phyloP scores from a whole-genome alignment of 2,329 filamentous ascomycete species.

The Shiraia sp. region DNA sequence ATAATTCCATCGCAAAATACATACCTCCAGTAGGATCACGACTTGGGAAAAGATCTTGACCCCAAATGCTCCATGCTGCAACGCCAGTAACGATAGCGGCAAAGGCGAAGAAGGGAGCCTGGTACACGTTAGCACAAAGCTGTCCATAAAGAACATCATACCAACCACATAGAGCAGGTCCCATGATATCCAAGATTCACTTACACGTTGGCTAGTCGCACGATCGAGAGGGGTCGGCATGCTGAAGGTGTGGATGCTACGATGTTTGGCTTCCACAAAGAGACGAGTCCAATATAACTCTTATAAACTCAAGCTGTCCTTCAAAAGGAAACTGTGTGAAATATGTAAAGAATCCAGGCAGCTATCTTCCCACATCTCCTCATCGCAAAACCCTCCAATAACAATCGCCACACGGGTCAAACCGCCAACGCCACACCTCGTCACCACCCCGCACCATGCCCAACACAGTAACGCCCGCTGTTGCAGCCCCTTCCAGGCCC shows the following conservation, averaged over 20 bases:
- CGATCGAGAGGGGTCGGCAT: conserved; percentile 57
- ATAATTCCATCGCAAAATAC: conserved; percentile 5
- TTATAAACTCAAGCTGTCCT: background rate
- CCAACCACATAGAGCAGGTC: conserved; percentile 27
- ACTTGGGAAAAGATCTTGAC: conserved; percentile 78
- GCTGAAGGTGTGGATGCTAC: conserved; percentile 9
- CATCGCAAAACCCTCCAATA: background rate
- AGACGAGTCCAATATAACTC: background rate
- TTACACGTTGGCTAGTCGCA: conserved; percentile 51
- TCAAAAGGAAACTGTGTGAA: background rate
- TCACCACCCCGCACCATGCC: conserved; percentile 23
- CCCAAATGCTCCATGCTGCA: conserved; percentile 83
- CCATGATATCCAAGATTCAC: conserved; percentile 23
- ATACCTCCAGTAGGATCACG: conserved; percentile 79
- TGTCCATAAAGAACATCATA: conserved; percentile 4
- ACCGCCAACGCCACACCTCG: conserved; percentile 35
- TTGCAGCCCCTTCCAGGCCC: conserved; percentile 28
- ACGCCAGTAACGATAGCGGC: conserved; percentile 80
- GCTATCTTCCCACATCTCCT: conserved; percentile 10
- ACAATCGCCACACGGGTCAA: conserved; percentile 8
- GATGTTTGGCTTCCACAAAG: background rate
- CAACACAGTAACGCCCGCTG: conserved; percentile 15
- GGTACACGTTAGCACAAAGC: conserved; percentile 2
- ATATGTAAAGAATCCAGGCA: conserved; percentile 8
- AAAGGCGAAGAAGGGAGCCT: conserved; percentile 58